Base-by-base conservation (phyloP, 2,329 filamentous ascomycete species). In the Alternaria sp. region DNA sequence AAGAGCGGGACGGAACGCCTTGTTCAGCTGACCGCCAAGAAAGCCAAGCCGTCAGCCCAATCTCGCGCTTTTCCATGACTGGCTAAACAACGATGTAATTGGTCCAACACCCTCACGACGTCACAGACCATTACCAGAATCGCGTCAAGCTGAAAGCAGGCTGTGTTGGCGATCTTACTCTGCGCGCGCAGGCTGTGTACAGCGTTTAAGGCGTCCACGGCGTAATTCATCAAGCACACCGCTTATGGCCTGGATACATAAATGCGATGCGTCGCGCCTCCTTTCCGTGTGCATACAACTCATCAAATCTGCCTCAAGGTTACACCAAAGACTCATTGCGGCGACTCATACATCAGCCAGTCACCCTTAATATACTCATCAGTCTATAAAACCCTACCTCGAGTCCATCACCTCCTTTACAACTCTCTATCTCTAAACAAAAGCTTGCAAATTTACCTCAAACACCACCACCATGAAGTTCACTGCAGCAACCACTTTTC, bases 401-500 rank as follows among this genome's bases (percentile, higher is more conserved):
- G 15, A 40, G 4, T n/a, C 2, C 36, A 40, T 10, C 5, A n/a
- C 15, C 36, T 8, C 36, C 13, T 49, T 30, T n/a, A 26, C 30
- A 32, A 23, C 17, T 55, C 17, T 25, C 11, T n/a, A 43, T 17
- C 8, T 36, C 6, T 19, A 25, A 40, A 23, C 13, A n/a, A 21
- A 21, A 6, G 15, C 12, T 13, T 57, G 19, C 49, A 36, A 52
- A 61, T 19, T 46, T 43, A 57, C 26, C 1, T 36, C 57, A 7
- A 57, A 11, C 28, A 32, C n/a, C 2, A 23, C 15, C 59, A 71
- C 6, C 32, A 79, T 78, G 76, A 77, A 69, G 63, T 52, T 75
- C 66, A 51, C 67, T 12, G 68, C 67, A 55, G 51, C 65, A 53
- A 55, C 70, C 46, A 61, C 69, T 12, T 54, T 77, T 32, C 57